Conservation (phyloP, 1,139 yeast genomes). For the Blastobotrys ciferrii region DNA sequence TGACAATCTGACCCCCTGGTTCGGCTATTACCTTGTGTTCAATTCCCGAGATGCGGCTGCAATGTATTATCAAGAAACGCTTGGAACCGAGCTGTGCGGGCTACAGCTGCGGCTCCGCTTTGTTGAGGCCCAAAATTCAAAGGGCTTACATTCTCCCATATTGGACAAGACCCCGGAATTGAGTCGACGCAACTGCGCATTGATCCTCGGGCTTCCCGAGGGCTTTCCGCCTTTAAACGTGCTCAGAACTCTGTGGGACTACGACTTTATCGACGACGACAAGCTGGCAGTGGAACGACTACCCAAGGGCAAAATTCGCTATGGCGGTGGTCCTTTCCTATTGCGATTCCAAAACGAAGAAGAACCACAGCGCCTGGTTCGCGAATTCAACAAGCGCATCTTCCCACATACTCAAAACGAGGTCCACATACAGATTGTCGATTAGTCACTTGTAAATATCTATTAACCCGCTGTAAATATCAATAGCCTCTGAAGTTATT, state of each 20-base stretch:
- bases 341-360: constrained; percentile 49
- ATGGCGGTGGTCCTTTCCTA: constrained; percentile 42
- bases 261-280: constrained; percentile 39
- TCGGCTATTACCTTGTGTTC: constrained; percentile 55
- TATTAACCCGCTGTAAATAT: constrained; percentile 1
- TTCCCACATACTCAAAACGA: constrained; percentile 38
- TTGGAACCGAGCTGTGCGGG: constrained; percentile 52
- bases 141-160: constrained; percentile 30
- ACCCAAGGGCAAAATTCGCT: constrained; percentile 30
- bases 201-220: constrained; percentile 43
- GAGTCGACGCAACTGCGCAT: constrained; percentile 34
- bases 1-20: constrained; percentile 43
- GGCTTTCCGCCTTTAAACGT: constrained; percentile 32
- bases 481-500: background rate
- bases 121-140: constrained; percentile 34
- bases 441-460: constrained; percentile 24
- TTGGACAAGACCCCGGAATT: constrained; percentile 33
- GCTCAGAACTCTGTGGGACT: constrained; percentile 43
- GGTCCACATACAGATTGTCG: constrained; percentile 42
- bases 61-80: constrained; percentile 49
- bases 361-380: constrained; percentile 54
- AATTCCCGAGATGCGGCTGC: constrained; percentile 49
- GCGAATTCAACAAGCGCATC: constrained; percentile 52
- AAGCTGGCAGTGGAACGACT: constrained; percentile 34
- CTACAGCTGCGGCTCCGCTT: constrained; percentile 46